Percentiles rank a stretch among this genome's conserved stretches.
These are phyloP conservation scores for Fusarium graminum DNA, from an alignment of 2,329 filamentous ascomycete species.

Conservation along the genomic window DNA sequence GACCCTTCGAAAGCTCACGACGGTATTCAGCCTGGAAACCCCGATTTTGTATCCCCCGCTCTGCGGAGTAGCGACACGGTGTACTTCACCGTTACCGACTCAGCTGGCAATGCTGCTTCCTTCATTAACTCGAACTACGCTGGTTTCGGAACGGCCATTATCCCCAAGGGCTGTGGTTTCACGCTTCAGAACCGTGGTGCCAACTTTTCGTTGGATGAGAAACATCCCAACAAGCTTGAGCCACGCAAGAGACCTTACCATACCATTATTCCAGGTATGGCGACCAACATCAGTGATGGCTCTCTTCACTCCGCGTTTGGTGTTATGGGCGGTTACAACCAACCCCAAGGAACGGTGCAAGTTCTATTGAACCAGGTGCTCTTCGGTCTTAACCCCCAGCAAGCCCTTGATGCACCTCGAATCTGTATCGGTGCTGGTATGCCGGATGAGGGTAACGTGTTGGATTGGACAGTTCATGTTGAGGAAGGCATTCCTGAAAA, in stretches of 20 bases:
- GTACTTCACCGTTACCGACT: slow-evolving; percentile 89
- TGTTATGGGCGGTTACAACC: slow-evolving; percentile 99
- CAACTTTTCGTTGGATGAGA: slow-evolving; percentile 79
- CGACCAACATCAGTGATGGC: slow-evolving; percentile 81
- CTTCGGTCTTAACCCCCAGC: slow-evolving; percentile 84
- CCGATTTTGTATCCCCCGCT: slow-evolving; percentile 72
- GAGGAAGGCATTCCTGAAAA: slow-evolving; percentile 84
- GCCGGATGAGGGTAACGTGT: slow-evolving; percentile 69
- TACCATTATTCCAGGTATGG: slow-evolving; percentile 94
- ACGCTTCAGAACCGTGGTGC: slow-evolving; percentile 93
- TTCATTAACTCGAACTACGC: slow-evolving; percentile 98
- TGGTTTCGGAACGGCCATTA: slow-evolving; percentile 88
- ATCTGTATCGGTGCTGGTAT: slow-evolving; percentile 85
- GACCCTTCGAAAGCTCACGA: slow-evolving; percentile 69
- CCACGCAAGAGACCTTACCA: slow-evolving; percentile 93
- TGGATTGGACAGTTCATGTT: slow-evolving; percentile 76
- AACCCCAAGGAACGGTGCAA: slow-evolving; percentile 96
- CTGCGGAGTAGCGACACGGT: slow-evolving; percentile 91
- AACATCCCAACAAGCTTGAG: slow-evolving; percentile 83
- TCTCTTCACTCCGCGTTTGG: slow-evolving; percentile 88
- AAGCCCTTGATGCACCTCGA: slow-evolving; percentile 90
- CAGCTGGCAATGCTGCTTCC: slow-evolving; percentile 87
- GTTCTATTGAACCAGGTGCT: slow-evolving; percentile 90
- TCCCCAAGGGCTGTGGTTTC: slow-evolving; percentile 89
- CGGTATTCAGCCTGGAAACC: slow-evolving; percentile 73